Evolutionary conservation across 2,329 filamentous ascomycete species (phyloP).

Genomic region (Monosporascus sp.): DNA sequence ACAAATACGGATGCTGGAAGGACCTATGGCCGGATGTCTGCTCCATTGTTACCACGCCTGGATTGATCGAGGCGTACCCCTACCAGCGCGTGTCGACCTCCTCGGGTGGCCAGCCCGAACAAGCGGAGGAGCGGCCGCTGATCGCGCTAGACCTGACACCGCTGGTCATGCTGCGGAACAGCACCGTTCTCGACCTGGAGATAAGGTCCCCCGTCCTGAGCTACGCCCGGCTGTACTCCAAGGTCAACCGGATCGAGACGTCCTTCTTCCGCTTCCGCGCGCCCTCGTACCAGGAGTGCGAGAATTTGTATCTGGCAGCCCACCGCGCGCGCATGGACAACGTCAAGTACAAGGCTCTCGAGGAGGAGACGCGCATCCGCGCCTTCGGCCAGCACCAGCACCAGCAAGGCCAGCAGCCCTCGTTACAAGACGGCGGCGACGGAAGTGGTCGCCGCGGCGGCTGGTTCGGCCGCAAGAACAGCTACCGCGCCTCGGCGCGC

Average conservation of each 20-base stretch:
- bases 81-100: constrained; percentile 31
- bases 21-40: constrained; percentile 48
- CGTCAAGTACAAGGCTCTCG: constrained; percentile 71
- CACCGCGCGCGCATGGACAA: constrained; percentile 90
- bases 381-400: constrained; percentile 54
- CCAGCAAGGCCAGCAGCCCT: constrained; percentile 26
- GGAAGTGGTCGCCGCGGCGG: constrained; percentile 42
- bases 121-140: constrained; percentile 38
- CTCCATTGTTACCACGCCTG: constrained; percentile 51
- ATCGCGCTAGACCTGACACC: constrained; percentile 83
- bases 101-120: constrained; percentile 25
- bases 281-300: constrained; percentile 69
- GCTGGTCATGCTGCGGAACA: constrained; percentile 81
- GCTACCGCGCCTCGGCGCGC: constrained; percentile 56
- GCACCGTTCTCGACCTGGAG: constrained; percentile 88
- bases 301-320: constrained; percentile 76
- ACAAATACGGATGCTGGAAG: constrained; percentile 54
- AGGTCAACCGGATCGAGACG: constrained; percentile 58
- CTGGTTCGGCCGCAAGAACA: constrained; percentile 60
- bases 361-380: constrained; percentile 64
- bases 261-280: constrained; percentile 88
- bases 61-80: constrained; percentile 53
- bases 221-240: constrained; percentile 51
- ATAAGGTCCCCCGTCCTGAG: constrained; percentile 79
- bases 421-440: constrained; percentile 40